Evolutionary conservation across 1,139 yeast species (phyloP), one percentile per base, ranked within the genome.

Genomic region (Diutina rugosa): DNA sequence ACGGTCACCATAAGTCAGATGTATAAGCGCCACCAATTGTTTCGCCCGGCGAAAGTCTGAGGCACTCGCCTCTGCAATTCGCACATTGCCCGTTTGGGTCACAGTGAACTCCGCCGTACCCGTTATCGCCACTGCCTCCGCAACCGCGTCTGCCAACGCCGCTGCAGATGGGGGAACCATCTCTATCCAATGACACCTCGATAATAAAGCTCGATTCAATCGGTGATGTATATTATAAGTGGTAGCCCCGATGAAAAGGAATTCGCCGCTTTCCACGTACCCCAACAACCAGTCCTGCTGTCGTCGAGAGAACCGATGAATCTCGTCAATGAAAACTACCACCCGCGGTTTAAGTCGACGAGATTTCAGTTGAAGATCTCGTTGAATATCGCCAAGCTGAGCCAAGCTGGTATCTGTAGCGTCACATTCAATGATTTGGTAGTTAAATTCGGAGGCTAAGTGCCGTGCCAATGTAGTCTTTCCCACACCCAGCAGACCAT

Each of bases 401-500:
- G 60, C 61, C 1, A 74, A 60, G 0, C 77, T 69, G 3, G 72
- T 63, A 56, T 71, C 73, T 0, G 79, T 75, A 1, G 79, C 79
- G 3, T 77, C 73, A 30, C 73, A 62, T 58, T 74, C 78, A 10
- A 70, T 62, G 58, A 74, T 69, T n/a, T 67, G 71, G 58, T 74
- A 73, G 12, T 68, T 68, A 4, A 70, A 67, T 51, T 69, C 69
- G 5, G 60, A 54, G 0, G 79, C 76, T 18, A 76, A 58, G 2
- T 74, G 67, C 6, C 69, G 59, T 1, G 79, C 79, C n/a, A 76
- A 57, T 0, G 79, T 73, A 0, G 79, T 76, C 59, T 76, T 76
- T 0, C 80, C 80, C 10, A 73, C 75, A 0, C 80, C 80, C 1
- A 79, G 78, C 0, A 79, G 79, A 0, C 80, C 80, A 55, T 66